These are phyloP conservation scores for Talaromyces trachyspermus DNA, from an alignment of 495 filamentous ascomycete genomes.

Conservation along the genomic window DNA sequence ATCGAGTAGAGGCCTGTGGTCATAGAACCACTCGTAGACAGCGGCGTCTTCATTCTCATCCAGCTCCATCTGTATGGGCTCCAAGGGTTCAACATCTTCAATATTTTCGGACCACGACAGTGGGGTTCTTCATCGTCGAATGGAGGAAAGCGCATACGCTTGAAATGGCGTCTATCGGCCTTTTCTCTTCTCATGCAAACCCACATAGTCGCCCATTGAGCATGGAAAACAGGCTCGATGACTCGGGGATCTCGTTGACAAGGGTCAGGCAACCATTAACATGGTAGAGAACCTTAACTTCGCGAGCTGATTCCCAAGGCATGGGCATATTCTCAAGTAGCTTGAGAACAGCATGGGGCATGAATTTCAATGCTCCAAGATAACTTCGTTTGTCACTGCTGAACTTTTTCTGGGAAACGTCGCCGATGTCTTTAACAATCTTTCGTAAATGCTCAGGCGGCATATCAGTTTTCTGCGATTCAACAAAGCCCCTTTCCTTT, in stretches of 20 bases:
- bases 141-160: conserved; percentile 97
- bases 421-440: conserved; percentile 96
- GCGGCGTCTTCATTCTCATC: conserved; percentile 91
- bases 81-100: conserved; percentile 93
- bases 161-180: conserved; percentile 92
- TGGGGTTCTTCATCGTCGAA: conserved; percentile 99
- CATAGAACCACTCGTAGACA: conserved; percentile 96
- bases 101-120: conserved; percentile 98
- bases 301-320: conserved; percentile 94
- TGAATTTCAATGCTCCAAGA: conserved; percentile 95
- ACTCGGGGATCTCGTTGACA: conserved; percentile 97
- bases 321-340: conserved; percentile 99
- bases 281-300: conserved; percentile 97
- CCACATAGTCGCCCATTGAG: conserved; percentile 99
- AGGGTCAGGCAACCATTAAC: conserved; percentile 96
- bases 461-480: conserved; percentile 98
- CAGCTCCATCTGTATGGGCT: conserved; percentile 98
- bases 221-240: conserved; percentile 97
- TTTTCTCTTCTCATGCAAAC: conserved; percentile 97
- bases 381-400: conserved; percentile 98
- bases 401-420: conserved; percentile 99
- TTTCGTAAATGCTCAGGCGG: conserved; percentile 97
- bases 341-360: conserved; percentile 99
- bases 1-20: conserved; percentile 85
- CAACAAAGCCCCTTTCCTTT: conserved; percentile 94